A percentile compares a stretch with the other conserved stretches of the same genome.
phyloP scores from a whole-genome alignment of 2,329 filamentous ascomycete species.

The Didymella sp. region DNA sequence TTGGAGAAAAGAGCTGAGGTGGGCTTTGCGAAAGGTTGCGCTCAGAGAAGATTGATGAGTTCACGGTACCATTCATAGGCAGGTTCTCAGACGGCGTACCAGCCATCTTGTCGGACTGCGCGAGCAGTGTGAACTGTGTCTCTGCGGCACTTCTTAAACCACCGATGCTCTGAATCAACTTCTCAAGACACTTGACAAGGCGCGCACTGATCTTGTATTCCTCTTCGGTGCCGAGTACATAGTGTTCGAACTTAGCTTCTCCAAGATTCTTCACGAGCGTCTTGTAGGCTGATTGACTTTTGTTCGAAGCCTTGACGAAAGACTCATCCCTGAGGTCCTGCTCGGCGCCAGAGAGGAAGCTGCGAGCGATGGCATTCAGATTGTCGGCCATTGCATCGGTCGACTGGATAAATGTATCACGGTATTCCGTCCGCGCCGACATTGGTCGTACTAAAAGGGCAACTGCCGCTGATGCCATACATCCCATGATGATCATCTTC shows the following conservation, averaged over 20 bases:
- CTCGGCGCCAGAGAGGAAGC: slow-evolving; percentile 84
- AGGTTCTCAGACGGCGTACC: slow-evolving; percentile 23
- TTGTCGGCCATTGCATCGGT: slow-evolving; percentile 81
- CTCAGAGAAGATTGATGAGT: slow-evolving; percentile 37
- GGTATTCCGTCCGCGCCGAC: slow-evolving; percentile 76
- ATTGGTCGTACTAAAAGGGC: slow-evolving; percentile 77
- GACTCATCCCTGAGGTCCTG: slow-evolving; percentile 73
- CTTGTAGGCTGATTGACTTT: slow-evolving; percentile 71
- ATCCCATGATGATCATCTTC: slow-evolving; percentile 64
- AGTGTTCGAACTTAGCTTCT: slow-evolving; percentile 91
- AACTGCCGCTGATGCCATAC: slow-evolving; percentile 58
- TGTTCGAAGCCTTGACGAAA: slow-evolving; percentile 67
- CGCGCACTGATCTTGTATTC: slow-evolving; percentile 80
- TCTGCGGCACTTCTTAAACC: slow-evolving; percentile 87
- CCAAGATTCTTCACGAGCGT: slow-evolving; percentile 77
- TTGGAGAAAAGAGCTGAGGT: slow-evolving; percentile 37
- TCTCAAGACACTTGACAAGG: slow-evolving; percentile 83
- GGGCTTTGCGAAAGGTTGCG: slow-evolving; percentile 33
- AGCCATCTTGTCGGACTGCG: slow-evolving; percentile 59
- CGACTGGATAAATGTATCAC: slow-evolving; percentile 74
- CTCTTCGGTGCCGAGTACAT: slow-evolving; percentile 77
- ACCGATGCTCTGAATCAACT: slow-evolving; percentile 85
- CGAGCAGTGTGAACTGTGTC: slow-evolving; percentile 85
- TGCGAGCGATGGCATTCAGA: slow-evolving; percentile 79
- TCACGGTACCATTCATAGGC: slow-evolving; percentile 29